phyloP scores from a whole-genome alignment of 73 alveolate genomes.

The Paramecium primaurelia region DNA sequence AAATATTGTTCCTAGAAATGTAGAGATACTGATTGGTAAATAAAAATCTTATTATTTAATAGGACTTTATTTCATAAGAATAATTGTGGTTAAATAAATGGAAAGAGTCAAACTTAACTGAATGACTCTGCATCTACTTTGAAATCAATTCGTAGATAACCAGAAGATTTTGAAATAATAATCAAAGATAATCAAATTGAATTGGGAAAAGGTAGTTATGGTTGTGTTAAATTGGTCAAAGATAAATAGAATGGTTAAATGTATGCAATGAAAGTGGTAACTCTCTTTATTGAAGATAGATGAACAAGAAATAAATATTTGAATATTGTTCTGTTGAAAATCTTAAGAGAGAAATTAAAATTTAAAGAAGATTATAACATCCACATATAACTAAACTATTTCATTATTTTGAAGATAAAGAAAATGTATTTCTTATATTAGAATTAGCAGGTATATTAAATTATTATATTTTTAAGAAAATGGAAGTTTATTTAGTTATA shows the following conservation, averaged over 20 bases:
- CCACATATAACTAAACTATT: slow-evolving; percentile 83
- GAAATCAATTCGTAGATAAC: not conserved
- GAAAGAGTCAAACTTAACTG: not conserved
- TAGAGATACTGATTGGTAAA: not conserved
- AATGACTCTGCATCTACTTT: slow-evolving; percentile 19
- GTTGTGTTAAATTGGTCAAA: slow-evolving; percentile 45
- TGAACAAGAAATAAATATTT: slow-evolving; percentile 42
- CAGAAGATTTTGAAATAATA: not conserved
- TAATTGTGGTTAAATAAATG: not conserved
- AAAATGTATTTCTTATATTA: slow-evolving; percentile 78
- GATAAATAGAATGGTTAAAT: slow-evolving; percentile 40
- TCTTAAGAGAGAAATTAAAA: slow-evolving; percentile 83
- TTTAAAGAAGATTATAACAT: slow-evolving; percentile 87
- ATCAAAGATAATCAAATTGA: slow-evolving; percentile 19
- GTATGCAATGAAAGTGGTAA: slow-evolving; percentile 59
- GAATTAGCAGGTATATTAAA: slow-evolving; percentile 65
- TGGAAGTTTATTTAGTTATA: slow-evolving; percentile 60
- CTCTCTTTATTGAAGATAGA: not conserved
- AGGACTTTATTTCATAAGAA: not conserved
- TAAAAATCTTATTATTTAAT: not conserved
- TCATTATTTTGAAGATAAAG: slow-evolving; percentile 88
- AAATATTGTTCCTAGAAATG: not conserved
- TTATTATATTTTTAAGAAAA: slow-evolving; percentile 35
- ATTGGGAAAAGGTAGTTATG: slow-evolving; percentile 51
- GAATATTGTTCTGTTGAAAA: slow-evolving; percentile 54